phyloP scores from a whole-genome alignment of 106 monocot species.

The Posidonia australis region DNA sequence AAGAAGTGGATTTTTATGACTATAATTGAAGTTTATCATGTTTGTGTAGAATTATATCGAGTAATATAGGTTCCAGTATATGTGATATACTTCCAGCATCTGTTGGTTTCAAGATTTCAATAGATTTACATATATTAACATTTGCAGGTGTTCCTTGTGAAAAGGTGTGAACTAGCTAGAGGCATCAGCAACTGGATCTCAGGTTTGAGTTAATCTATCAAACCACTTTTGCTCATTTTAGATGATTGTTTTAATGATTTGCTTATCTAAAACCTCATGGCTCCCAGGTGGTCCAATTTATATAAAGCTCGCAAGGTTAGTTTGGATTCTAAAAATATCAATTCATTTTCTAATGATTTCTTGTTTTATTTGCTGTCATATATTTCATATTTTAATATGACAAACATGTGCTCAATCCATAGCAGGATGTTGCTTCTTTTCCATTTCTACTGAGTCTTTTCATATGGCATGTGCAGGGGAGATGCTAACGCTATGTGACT shows the following conservation, averaged over 20 bases:
- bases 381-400: neutral
- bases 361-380: neutral
- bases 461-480: conserved; percentile 26
- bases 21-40: no score
- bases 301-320: conserved; percentile 1
- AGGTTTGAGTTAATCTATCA: neutral
- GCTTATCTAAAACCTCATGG: neutral
- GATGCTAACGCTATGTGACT: conserved; percentile 20
- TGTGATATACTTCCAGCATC: no score
- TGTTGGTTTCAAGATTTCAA: no score
- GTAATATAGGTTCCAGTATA: no score
- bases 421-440: neutral
- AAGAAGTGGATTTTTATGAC: no score
- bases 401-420: neutral
- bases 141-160: neutral
- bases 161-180: neutral
- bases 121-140: neutral
- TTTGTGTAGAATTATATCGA: no score
- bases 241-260: neutral
- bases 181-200: neutral
- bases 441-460: neutral
- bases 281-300: neutral
- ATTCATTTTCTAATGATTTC: neutral
- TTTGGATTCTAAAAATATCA: neutral
- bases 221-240: neutral